Percentiles rank a stretch among this genome's conserved stretches.
Evolutionary conservation across 495 filamentous ascomycete genomes (phyloP).

Genomic region (Letharia columbiana): DNA sequence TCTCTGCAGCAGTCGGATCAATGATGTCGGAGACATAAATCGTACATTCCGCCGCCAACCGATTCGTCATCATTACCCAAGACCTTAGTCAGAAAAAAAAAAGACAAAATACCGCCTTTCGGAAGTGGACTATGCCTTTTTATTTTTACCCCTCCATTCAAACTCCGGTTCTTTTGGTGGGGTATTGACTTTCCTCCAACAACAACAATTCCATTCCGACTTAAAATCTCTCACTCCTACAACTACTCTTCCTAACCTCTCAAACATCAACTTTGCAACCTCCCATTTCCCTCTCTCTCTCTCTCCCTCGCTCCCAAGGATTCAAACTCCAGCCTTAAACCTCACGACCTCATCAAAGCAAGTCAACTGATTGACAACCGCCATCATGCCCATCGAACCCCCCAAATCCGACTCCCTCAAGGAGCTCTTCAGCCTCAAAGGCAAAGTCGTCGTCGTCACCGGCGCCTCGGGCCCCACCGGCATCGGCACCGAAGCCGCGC

Average conservation of each 20-base stretch:
- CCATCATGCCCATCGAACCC: conserved; percentile 46
- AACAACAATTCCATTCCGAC: background rate
- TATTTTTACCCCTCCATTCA: background rate
- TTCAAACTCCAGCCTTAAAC: background rate
- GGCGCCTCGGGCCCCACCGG: conserved; percentile 60
- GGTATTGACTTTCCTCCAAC: background rate
- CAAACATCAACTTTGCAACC: too few species aligned
- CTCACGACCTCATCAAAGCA: background rate
- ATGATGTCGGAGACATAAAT: too few species aligned
- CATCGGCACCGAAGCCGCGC: conserved; percentile 67
- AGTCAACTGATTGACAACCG: background rate
- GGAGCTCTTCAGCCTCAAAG: conserved; percentile 64
- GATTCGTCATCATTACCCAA: background rate
- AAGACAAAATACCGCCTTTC: background rate
- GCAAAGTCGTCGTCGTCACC: conserved; percentile 64
- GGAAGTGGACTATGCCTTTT: background rate
- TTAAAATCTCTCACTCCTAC: background rate
- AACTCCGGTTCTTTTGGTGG: background rate
- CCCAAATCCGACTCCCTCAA: conserved; percentile 49
- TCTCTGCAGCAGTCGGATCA: too few species aligned
- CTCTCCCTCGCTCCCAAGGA: too few species aligned
- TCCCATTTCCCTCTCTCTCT: background rate
- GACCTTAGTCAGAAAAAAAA: background rate
- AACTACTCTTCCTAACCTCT: background rate
- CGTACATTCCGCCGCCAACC: background rate